Evolutionary conservation across 148 eudicot species (phyloP), one percentile per base, ranked within the genome.

Genomic region (Chenopodium suecicum): DNA sequence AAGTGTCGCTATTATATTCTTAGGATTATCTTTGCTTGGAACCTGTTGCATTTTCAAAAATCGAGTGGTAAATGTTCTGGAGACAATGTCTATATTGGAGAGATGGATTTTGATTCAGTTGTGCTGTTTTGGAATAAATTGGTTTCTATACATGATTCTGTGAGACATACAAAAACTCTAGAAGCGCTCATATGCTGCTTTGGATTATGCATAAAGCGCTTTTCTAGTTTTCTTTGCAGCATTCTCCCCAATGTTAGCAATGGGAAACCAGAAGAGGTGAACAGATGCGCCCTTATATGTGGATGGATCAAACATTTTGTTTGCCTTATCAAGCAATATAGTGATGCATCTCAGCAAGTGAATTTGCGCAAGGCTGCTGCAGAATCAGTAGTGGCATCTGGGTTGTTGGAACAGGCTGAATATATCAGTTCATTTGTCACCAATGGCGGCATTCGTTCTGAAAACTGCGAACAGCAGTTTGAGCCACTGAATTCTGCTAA

Each of bases 331-430:
- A 83, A 88, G 80, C 85, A 86, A 76, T 84, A 89, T 73, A 86
- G 97, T 84, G 92, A 88, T 76, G 82, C 99, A 75, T 94, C 99
- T 56, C 91, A 92, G 90, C 90, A 92, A 58, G 90, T 86, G n/a
- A 92, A 87, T 79, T 86, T 92, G 89, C 89, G 99, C 46, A 94
- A 85, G 79, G 98, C 99, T 74, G 94, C 98, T 84, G 92, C 95
- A 20, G 97, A 94, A 76, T 92, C 99, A 63, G 77, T 96, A 58
- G 83, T 94, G 64, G 91, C 93, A 69, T 94, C 99, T 85, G 99
- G 93, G 73, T 81, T 96, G 81, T 89, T 94, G 54, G 90, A 85
- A 84, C 93, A 94, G 84, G 95, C 92, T 73, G 87, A 87, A 54
- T 66, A 85, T 67, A 69, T 93, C 73, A 89, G 95, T 71, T 78